Evolutionary conservation across 345 rosid species (phyloP).

Genomic region (Eucalyptus grandis): DNA sequence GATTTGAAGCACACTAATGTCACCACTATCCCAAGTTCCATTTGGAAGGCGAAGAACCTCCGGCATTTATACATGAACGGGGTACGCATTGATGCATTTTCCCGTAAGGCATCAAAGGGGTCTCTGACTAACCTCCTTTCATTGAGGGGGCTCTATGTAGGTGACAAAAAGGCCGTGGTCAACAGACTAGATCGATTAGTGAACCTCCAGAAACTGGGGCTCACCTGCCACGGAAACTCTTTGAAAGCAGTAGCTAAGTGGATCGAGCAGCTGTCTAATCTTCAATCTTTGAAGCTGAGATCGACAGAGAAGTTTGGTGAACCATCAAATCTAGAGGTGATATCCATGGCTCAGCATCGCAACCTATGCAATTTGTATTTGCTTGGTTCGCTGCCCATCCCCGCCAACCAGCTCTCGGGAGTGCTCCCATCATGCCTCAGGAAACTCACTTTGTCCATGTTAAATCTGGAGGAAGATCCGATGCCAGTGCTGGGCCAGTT

Average conservation of each 20-base stretch:
- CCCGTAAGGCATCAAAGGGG: neutral
- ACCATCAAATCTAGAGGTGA: constrained; percentile 3
- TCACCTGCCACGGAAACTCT: constrained; percentile 10
- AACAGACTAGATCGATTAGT: neutral
- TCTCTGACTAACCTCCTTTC: constrained; percentile 4
- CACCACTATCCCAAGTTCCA: constrained; percentile 6
- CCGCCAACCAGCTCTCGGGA: neutral
- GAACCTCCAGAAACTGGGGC: constrained; percentile 7
- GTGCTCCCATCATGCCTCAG: constrained; percentile 4
- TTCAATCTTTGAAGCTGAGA: constrained; percentile 17
- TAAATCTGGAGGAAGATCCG: constrained; percentile 5
- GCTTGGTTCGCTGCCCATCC: neutral
- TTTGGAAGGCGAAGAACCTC: constrained; percentile 6
- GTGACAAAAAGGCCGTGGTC: neutral
- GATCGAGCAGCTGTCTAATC: neutral
- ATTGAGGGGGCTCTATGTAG: constrained; percentile 12
- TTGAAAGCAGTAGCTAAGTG: neutral
- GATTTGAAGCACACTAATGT: constrained; percentile 28
- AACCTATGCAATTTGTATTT: constrained; percentile 9
- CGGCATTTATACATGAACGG: constrained; percentile 10
- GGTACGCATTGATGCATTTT: neutral
- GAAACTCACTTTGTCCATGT: constrained; percentile 22
- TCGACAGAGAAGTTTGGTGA: constrained; percentile 1
- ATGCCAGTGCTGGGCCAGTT: constrained; percentile 13
- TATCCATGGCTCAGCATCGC: neutral